A percentile compares a stretch with the other conserved stretches of the same genome.
Conservation (phyloP, 352 stramenopile genomes). For the Pythium brachiatum region DNA sequence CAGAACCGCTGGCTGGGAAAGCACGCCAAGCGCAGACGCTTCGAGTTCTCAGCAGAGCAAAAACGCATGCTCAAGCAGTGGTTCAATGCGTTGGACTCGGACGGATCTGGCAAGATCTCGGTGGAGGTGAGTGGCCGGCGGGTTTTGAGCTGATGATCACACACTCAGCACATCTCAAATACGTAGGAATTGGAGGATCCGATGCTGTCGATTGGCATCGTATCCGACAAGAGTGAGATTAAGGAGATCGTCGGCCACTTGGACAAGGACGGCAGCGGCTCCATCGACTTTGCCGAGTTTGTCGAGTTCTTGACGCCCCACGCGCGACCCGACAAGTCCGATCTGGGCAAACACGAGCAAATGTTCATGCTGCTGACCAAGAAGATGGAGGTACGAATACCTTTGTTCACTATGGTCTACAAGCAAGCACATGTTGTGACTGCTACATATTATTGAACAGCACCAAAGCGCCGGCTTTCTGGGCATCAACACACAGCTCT, state of each 20-base stretch:
- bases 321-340: slow-evolving; percentile 36
- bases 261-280: slow-evolving; percentile 68
- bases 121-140: slow-evolving; percentile 41
- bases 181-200: slow-evolving; percentile 62
- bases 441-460: slow-evolving; percentile 17
- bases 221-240: slow-evolving; percentile 65
- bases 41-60: slow-evolving; percentile 68
- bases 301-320: slow-evolving; percentile 73
- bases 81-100: slow-evolving; percentile 70
- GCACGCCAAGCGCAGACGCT: slow-evolving; percentile 52
- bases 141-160: not conserved
- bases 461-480: slow-evolving; percentile 68
- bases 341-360: slow-evolving; percentile 51
- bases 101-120: slow-evolving; percentile 69
- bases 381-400: slow-evolving; percentile 62
- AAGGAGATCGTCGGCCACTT: slow-evolving; percentile 52
- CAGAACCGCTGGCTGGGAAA: slow-evolving; percentile 72
- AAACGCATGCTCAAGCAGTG: slow-evolving; percentile 77
- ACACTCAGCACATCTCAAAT: not conserved
- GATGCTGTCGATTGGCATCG: slow-evolving; percentile 78
- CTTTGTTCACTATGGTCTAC: not conserved
- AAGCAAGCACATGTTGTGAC: no score
- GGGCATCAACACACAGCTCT: slow-evolving; percentile 77
- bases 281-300: slow-evolving; percentile 81
- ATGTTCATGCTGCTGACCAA: slow-evolving; percentile 77